phyloP scores from a whole-genome alignment of 164 flowering plant species.

The Umbilicus rupestris region DNA sequence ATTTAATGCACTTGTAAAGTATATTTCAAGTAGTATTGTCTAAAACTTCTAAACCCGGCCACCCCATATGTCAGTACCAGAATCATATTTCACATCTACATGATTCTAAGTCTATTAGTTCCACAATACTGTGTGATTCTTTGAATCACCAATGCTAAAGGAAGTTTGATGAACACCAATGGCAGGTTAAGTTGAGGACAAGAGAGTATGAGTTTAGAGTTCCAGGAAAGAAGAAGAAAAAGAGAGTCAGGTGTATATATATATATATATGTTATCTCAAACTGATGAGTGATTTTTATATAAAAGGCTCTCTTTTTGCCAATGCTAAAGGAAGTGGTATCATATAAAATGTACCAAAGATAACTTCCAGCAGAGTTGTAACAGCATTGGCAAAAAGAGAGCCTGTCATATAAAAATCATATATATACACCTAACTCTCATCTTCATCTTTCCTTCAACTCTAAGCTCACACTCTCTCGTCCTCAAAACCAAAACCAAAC shows the following conservation, averaged over 20 bases:
- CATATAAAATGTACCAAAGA: neutral
- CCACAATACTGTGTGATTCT: too few relatives aligned
- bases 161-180: too few relatives aligned
- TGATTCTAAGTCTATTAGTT: too few relatives aligned
- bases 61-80: too few relatives aligned
- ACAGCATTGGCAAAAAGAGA: neutral
- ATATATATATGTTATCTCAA: too few relatives aligned
- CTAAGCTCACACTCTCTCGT: neutral
- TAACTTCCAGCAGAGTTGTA: neutral
- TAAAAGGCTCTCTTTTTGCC: neutral
- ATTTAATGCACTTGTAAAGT: too few relatives aligned
- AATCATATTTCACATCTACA: too few relatives aligned
- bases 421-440: neutral
- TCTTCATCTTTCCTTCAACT: neutral
- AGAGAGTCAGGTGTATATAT: neutral
- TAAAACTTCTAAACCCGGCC: too few relatives aligned
- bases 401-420: neutral
- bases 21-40: too few relatives aligned
- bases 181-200: neutral
- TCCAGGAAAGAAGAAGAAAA: neutral
- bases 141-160: too few relatives aligned
- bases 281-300: too few relatives aligned
- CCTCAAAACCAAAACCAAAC: neutral
- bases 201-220: neutral
- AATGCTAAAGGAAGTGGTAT: neutral